Percentiles rank a stretch among this genome's conserved stretches.
Conservation (phyloP, 768 basidiomycete species). For the Termitomyces titanicus region DNA sequence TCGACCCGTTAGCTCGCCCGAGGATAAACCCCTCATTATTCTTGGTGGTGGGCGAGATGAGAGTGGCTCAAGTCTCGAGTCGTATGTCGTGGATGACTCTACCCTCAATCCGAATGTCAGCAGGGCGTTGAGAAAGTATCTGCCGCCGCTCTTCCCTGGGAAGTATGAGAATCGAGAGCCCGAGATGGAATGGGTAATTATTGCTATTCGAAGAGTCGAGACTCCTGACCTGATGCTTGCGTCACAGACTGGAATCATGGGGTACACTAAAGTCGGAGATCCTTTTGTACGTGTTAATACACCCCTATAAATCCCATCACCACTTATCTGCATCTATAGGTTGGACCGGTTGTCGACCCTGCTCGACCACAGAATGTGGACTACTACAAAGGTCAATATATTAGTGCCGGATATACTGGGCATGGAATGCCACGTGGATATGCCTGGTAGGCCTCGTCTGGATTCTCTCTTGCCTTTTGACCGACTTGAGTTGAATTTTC, state of each 20-base stretch:
- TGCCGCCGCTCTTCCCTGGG: constrained; percentile 56
- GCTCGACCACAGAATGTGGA: constrained; percentile 15
- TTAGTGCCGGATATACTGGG: constrained; percentile 70
- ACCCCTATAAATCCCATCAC: neutral
- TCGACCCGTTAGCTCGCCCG: constrained; percentile 36
- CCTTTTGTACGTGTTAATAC: constrained; percentile 54
- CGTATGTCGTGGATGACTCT: constrained; percentile 58
- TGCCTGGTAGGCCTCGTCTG: constrained; percentile 47
- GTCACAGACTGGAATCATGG: constrained; percentile 80
- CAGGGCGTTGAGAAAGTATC: constrained; percentile 48
- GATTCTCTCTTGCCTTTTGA: neutral
- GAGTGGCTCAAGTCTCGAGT: constrained; percentile 41
- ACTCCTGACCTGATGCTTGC: neutral
- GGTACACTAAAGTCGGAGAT: constrained; percentile 54
- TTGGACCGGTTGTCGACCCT: constrained; percentile 52
- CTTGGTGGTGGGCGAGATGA: constrained; percentile 68
- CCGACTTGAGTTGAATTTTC: neutral
- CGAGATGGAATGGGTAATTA: constrained; percentile 79
- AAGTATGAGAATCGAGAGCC: constrained; percentile 49
- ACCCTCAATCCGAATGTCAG: constrained; percentile 46
- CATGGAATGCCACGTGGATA: constrained; percentile 81
- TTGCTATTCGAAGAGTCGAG: too few species aligned
- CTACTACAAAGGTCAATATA: constrained; percentile 55
- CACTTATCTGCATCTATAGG: constrained; percentile 30
- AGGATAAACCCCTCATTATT: constrained; percentile 53